phyloP scores from a whole-genome alignment of 106 monocot species.

The Agapanthus africanus region DNA sequence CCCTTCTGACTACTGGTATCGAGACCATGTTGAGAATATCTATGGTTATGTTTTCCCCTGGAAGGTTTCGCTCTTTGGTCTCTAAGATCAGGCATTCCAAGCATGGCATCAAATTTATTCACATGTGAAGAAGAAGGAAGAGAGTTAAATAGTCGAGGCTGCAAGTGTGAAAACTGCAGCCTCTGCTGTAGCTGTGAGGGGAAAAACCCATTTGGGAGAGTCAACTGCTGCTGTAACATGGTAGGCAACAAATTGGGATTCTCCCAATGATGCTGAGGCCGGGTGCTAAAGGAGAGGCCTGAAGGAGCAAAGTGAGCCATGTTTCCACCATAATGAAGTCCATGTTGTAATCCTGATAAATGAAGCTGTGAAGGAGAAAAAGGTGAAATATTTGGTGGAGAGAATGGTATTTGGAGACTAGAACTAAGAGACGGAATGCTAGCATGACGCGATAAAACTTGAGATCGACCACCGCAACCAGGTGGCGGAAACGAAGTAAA shows the following conservation, averaged over 20 bases:
- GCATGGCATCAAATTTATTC: slow-evolving; percentile 34
- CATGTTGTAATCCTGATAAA: slow-evolving; percentile 34
- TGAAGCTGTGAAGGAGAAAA: slow-evolving; percentile 29
- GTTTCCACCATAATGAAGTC: slow-evolving; percentile 28
- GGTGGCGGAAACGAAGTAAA: slow-evolving; percentile 59
- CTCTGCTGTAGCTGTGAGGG: slow-evolving; percentile 36
- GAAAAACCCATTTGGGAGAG: slow-evolving; percentile 16
- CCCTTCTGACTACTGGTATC: slow-evolving; percentile 28
- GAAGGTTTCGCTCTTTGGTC: slow-evolving; percentile 32
- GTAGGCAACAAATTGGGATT: slow-evolving; percentile 4
- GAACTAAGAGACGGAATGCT: too few species aligned
- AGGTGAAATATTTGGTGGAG: slow-evolving; percentile 26
- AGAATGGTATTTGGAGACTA: slow-evolving; percentile 17
- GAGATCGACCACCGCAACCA: slow-evolving; percentile 24
- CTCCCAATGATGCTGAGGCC: neutral
- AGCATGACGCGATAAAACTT: slow-evolving; percentile 15
- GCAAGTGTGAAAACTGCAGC: slow-evolving; percentile 30
- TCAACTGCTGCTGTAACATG: slow-evolving; percentile 10
- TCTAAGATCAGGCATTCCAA: too few species aligned
- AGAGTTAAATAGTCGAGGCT: slow-evolving; percentile 23
- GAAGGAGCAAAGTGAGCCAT: slow-evolving; percentile 17
- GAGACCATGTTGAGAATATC: slow-evolving; percentile 25
- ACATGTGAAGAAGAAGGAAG: slow-evolving; percentile 14
- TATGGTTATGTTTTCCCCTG: slow-evolving; percentile 31
- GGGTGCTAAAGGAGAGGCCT: neutral